Evolutionary conservation across 768 basidiomycete genomes (phyloP).

Genomic region (Mrakia hoshinonis): DNA sequence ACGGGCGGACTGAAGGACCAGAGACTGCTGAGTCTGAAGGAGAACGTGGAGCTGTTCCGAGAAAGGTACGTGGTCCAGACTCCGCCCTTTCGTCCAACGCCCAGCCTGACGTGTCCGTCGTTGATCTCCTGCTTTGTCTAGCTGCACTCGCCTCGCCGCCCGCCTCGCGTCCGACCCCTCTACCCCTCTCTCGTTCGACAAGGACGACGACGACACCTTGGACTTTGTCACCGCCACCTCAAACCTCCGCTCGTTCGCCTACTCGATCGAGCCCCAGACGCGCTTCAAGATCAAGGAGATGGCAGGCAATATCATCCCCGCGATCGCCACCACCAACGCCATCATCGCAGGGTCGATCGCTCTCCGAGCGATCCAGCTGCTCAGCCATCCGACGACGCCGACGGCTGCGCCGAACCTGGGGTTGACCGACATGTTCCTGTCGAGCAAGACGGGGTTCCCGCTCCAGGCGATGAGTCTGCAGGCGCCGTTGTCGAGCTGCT

Average conservation of each 20-base stretch:
- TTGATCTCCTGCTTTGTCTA: slow-evolving; percentile 41
- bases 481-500: slow-evolving; percentile 66
- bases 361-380: slow-evolving; percentile 76
- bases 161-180: slow-evolving; percentile 50
- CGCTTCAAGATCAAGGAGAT: slow-evolving; percentile 99
- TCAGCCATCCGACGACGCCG: slow-evolving; percentile 47
- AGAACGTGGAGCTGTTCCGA: slow-evolving; percentile 73
- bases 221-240: slow-evolving; percentile 94
- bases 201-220: slow-evolving; percentile 92
- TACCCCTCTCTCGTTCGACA: slow-evolving; percentile 67
- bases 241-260: slow-evolving; percentile 82
- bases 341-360: slow-evolving; percentile 93
- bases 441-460: slow-evolving; percentile 69
- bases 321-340: slow-evolving; percentile 97
- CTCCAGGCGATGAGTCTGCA: slow-evolving; percentile 61
- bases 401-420: background rate
- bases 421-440: slow-evolving; percentile 64
- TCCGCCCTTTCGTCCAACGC: background rate
- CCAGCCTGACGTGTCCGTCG: background rate
- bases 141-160: slow-evolving; percentile 68
- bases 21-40: slow-evolving; percentile 60
- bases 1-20: slow-evolving; percentile 65
- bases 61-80: slow-evolving; percentile 57
- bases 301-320: slow-evolving; percentile 99
- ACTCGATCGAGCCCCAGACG: slow-evolving; percentile 78